Conservation (phyloP, 768 basidiomycete genomes). For the Omphalotus guepiniiformis region DNA sequence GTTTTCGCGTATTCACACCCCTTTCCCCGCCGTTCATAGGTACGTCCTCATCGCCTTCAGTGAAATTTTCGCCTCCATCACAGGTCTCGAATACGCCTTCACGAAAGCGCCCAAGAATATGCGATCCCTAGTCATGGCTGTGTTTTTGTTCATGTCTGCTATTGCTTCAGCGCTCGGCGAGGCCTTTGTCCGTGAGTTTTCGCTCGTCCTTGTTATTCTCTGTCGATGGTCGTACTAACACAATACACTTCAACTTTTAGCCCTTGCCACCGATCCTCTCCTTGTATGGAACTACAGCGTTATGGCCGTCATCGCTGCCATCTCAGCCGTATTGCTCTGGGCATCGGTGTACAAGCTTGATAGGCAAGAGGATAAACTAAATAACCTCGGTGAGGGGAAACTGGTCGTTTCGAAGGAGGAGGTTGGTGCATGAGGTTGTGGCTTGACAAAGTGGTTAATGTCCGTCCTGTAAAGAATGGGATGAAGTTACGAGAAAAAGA, state of each 20-base stretch:
- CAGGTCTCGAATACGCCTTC: constrained; percentile 59
- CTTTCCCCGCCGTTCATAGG: constrained; percentile 12
- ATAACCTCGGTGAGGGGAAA: too few relatives aligned
- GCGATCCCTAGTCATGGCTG: constrained; percentile 79
- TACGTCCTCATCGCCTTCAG: constrained; percentile 56
- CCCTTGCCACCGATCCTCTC: constrained; percentile 65
- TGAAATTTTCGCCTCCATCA: constrained; percentile 56
- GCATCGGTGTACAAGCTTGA: background rate
- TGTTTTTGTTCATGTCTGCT: constrained; percentile 59
- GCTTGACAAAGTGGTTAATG: too few relatives aligned
- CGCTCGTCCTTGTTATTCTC: constrained; percentile 1
- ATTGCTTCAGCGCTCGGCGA: constrained; percentile 61
- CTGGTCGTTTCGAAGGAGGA: too few relatives aligned
- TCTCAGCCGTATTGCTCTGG: constrained; percentile 50
- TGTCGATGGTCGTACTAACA: background rate
- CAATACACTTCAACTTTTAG: constrained; percentile 20
- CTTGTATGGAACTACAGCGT: constrained; percentile 73
- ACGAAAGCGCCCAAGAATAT: constrained; percentile 87
- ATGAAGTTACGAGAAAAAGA: too few relatives aligned
- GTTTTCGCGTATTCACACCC: background rate
- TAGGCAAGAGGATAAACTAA: too few relatives aligned
- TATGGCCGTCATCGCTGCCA: constrained; percentile 50
- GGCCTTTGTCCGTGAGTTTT: constrained; percentile 61
- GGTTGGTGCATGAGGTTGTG: too few relatives aligned
- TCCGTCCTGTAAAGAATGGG: too few relatives aligned